phyloP scores from a whole-genome alignment of 148 eudicot genomes.

The Amaranthus palmeri region DNA sequence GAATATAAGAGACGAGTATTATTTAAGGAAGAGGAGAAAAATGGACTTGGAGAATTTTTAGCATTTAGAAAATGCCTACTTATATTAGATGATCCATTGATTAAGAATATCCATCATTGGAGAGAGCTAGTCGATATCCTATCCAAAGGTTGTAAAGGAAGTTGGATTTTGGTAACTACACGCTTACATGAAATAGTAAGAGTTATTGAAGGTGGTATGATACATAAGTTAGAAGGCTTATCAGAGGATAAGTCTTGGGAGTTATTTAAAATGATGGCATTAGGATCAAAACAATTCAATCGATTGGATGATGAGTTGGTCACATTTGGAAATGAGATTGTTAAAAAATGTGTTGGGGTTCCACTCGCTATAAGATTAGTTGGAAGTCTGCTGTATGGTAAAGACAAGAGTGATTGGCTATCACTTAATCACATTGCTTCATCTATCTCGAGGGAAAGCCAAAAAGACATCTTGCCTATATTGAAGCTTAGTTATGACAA shows the following conservation, averaged over 20 bases:
- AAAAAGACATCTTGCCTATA: not conserved
- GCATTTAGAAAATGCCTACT: not conserved
- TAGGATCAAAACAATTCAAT: too few species aligned
- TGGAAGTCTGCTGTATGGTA: not conserved
- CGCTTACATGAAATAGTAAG: not conserved
- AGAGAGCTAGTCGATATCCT: not conserved
- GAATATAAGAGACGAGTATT: not conserved
- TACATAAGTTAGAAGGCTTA: not conserved
- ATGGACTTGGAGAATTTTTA: not conserved
- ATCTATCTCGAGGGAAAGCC: too few species aligned
- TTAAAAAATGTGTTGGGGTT: not conserved
- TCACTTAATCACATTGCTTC: not conserved
- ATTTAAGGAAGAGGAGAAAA: not conserved
- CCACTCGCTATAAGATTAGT: not conserved
- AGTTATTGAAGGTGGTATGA: not conserved
- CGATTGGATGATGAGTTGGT: not conserved
- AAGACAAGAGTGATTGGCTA: not conserved
- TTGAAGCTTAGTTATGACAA: constrained; percentile 24
- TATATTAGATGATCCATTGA: not conserved
- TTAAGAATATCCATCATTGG: not conserved
- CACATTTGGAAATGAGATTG: not conserved
- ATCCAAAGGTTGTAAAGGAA: not conserved
- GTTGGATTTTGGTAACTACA: not conserved
- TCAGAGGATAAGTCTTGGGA: not conserved
- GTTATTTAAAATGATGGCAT: not conserved